Percentiles rank a stretch among this genome's conserved stretches.
Conservation (phyloP, 2,329 filamentous ascomycete genomes). For the Ophiocordyceps camponoti-saundersi region DNA sequence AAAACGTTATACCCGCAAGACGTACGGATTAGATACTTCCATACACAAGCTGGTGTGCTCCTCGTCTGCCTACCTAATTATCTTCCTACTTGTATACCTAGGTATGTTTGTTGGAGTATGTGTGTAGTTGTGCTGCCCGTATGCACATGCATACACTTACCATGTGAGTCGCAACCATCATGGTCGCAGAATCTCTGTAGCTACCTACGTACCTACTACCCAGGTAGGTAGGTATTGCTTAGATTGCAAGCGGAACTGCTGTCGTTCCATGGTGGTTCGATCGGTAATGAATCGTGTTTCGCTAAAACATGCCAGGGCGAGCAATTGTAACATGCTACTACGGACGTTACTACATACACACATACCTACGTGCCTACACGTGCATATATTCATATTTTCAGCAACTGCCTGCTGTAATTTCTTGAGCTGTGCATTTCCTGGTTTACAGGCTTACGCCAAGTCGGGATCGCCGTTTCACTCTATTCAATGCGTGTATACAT, state of each 20-base stretch:
- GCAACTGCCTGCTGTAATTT: too few species aligned
- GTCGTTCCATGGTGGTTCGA: neutral
- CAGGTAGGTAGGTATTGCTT: too few species aligned
- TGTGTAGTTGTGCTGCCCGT: too few species aligned
- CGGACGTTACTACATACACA: neutral
- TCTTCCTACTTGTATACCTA: too few species aligned
- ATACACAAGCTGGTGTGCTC: too few species aligned
- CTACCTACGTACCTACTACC: too few species aligned
- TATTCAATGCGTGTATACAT: neutral
- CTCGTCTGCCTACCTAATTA: too few species aligned
- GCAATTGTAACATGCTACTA: neutral
- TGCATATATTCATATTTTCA: neutral
- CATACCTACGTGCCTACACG: too few species aligned
- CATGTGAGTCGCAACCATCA: too few species aligned
- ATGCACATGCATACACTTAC: too few species aligned
- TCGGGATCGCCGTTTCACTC: neutral
- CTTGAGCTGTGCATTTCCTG: neutral
- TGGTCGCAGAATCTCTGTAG: too few species aligned
- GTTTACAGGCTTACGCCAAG: neutral
- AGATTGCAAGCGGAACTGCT: neutral
- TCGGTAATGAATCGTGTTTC: neutral
- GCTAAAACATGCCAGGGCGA: neutral
- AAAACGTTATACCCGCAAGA: neutral
- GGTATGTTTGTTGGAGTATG: too few species aligned
- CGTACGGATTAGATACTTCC: neutral